Evolutionary conservation across 2,329 filamentous ascomycete genomes (phyloP), one percentile per base, ranked within the genome.

Genomic region (Knoxdaviesia proteae): DNA sequence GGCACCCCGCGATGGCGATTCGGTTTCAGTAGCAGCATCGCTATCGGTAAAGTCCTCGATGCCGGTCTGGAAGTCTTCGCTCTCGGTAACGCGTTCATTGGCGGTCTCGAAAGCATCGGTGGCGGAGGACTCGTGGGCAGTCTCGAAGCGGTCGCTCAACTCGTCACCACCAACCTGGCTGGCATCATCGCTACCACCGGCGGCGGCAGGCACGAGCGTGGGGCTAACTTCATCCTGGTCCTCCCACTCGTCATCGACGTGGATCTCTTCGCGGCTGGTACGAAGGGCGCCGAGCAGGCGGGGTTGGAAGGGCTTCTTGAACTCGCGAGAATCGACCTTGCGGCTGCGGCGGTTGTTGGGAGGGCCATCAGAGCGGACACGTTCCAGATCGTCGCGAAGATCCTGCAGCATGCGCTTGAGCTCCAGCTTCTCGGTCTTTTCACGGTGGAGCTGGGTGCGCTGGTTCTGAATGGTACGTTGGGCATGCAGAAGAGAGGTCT

Each of bases 391-490:
- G 55, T 98, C 90, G 34, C 87, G 77, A 30, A 88, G 80, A 53
- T 98, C 90, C 61, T 96, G 88, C 32, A 96, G 73, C 71, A 98
- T 84, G 46, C 88, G 81, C 61, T 84, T 87, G 43, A 96, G 72
- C 60, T 98, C 90, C 32, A 96, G 73, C 66, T 94, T 98, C 59
- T 98, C 90, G 0, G 88, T 94, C 75, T 96, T 98, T 59, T 98
- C 90, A 34, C 90, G 81, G 58, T 98, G 88, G 39, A 96, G 82
- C 53, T 87, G 93, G 57, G 81, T 86, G 60, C 93, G 86, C 51
- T 96, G 73, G 53, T 84, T 93, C 57, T 96, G 88, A 46, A 98
- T 94, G 62, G 93, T 94, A 45, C 88, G 77, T 58, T 96, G 90
- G 36, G 90, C 88, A 57, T 98, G 90, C 50, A 86, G 80, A 32